A percentile compares a stretch with the other conserved stretches of the same genome.
Evolutionary conservation across 768 basidiomycete genomes (phyloP).

Genomic region (Lentinula guzmanii): DNA sequence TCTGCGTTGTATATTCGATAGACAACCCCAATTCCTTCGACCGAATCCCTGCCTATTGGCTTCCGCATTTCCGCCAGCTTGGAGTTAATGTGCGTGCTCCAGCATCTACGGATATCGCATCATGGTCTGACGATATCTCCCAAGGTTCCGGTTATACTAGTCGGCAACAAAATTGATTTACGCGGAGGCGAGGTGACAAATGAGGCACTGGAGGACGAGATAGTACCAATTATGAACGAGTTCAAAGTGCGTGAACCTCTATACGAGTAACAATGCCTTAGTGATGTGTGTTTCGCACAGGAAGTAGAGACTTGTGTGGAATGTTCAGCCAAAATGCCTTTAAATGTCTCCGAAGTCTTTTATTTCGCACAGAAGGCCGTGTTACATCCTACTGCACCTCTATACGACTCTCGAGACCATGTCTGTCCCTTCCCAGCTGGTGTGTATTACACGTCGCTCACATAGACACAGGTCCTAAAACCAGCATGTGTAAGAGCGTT

Average conservation of each 20-base stretch:
- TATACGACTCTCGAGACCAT: conserved; percentile 96
- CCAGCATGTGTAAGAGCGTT: conserved; percentile 86
- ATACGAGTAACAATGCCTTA: background rate
- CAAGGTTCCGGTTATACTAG: conserved; percentile 92
- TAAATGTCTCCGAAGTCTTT: conserved; percentile 96
- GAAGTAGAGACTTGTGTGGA: conserved; percentile 99
- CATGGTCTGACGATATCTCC: conserved; percentile 8
- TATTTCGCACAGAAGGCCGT: conserved; percentile 99
- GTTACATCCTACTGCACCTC: conserved; percentile 90
- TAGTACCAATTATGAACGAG: conserved; percentile 95
- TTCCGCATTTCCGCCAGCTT: conserved; percentile 89
- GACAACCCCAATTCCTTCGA: conserved; percentile 96
- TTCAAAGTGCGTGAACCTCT: conserved; percentile 68
- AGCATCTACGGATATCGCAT: background rate
- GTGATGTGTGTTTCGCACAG: conserved; percentile 33
- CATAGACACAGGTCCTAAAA: conserved; percentile 67
- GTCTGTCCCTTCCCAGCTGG: conserved; percentile 37
- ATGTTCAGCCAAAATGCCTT: conserved; percentile 84
- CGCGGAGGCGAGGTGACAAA: conserved; percentile 92
- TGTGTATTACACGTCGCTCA: conserved; percentile 9
- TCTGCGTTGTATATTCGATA: conserved; percentile 95
- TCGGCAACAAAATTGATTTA: conserved; percentile 98
- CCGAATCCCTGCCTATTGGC: conserved; percentile 96
- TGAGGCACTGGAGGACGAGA: conserved; percentile 90
- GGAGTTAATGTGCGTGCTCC: conserved; percentile 76